A percentile compares a stretch with the other conserved stretches of the same genome.
Conservation (phyloP, 257 asterid genomes). For the Cordia subcordata region DNA sequence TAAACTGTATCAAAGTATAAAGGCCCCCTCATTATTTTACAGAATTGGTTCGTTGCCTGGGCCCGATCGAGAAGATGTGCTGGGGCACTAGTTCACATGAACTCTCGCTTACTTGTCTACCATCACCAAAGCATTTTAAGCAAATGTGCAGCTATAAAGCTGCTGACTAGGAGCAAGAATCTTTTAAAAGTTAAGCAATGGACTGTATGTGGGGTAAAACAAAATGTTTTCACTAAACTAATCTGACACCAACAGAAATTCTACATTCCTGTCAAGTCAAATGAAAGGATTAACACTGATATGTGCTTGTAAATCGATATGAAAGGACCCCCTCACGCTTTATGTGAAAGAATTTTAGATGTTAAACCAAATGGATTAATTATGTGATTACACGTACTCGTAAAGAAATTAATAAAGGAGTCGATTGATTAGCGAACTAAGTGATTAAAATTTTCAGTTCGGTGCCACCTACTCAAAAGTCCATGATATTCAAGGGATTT, state of each 20-base stretch:
- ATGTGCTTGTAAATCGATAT: too few species aligned
- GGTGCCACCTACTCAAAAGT: too few species aligned
- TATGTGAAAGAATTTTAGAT: too few species aligned
- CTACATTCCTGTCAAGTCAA: slow-evolving; percentile 16
- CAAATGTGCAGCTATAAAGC: neutral
- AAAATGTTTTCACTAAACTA: neutral
- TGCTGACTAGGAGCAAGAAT: slow-evolving; percentile 11
- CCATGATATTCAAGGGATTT: too few species aligned
- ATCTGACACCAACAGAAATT: slow-evolving; percentile 2
- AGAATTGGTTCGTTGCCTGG: neutral
- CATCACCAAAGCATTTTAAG: slow-evolving; percentile 14
- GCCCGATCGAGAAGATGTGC: slow-evolving; percentile 8
- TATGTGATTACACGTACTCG: too few species aligned
- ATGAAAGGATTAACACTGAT: neutral
- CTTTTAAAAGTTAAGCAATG: slow-evolving; percentile 11
- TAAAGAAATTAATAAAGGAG: too few species aligned
- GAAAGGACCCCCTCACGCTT: too few species aligned
- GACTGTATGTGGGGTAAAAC: neutral
- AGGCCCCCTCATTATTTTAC: neutral
- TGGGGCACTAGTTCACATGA: slow-evolving; percentile 16
- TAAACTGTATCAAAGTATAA: neutral
- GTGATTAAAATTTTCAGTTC: too few species aligned
- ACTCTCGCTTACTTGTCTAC: slow-evolving; percentile 12
- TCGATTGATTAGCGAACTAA: too few species aligned
- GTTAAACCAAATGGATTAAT: too few species aligned